Evolutionary conservation across 108 stramenopile species (phyloP).

Genomic region (Skeletonema marinoi): DNA sequence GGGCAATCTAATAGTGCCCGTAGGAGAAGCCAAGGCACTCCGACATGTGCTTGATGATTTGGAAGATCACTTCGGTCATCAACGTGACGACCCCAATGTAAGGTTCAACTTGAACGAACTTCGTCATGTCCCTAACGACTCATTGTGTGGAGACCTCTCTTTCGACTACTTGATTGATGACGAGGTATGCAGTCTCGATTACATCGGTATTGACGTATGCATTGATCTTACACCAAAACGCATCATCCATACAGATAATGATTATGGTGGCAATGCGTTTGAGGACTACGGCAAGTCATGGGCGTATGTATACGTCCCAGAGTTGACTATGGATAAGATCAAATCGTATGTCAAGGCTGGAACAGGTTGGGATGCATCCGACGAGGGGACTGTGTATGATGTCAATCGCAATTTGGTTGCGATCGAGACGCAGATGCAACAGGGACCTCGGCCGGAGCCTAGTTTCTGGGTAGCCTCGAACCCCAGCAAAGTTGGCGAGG

Average conservation of each 20-base stretch:
- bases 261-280: background rate
- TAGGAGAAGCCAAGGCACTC: background rate
- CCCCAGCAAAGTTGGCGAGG: background rate
- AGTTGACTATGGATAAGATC: background rate
- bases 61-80: background rate
- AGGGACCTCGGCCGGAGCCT: background rate
- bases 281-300: background rate
- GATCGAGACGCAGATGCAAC: background rate
- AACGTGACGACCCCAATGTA: background rate
- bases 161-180: background rate
- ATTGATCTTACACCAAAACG: background rate
- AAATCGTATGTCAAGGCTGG: background rate
- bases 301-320: background rate
- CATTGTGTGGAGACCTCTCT: background rate
- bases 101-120: background rate
- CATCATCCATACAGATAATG: background rate
- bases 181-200: background rate
- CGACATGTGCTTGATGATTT: background rate
- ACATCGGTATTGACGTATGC: background rate
- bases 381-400: background rate
- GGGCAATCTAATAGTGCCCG: background rate
- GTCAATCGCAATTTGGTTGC: background rate
- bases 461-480: background rate
- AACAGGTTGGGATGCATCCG: background rate
- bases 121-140: background rate